phyloP scores from a whole-genome alignment of 176 grass and related monocot genomes.

The Carex scoparia region DNA sequence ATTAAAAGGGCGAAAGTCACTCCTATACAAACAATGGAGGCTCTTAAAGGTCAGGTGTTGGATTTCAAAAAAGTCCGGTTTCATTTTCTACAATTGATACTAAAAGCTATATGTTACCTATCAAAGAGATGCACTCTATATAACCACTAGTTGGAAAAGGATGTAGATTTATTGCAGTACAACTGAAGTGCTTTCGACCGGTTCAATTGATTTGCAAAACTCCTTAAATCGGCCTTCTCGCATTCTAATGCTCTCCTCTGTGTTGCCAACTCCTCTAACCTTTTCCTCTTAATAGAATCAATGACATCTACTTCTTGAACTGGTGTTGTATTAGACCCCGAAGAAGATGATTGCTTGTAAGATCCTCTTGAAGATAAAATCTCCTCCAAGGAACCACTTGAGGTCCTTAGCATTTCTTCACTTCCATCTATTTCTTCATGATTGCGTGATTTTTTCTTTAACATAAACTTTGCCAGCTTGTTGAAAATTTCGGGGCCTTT shows the following conservation, averaged over 20 bases:
- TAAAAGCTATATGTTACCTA: constrained; percentile 3
- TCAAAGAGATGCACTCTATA: background rate
- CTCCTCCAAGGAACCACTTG: constrained; percentile 18
- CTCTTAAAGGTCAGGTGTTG: background rate
- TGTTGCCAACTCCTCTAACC: background rate
- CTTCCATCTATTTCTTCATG: background rate
- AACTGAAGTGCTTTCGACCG: constrained; percentile 9
- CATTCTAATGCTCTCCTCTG: constrained; percentile 12
- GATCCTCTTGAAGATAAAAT: constrained; percentile 17
- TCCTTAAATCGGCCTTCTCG: constrained; percentile 25
- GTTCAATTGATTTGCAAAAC: constrained; percentile 15
- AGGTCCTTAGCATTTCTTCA: background rate
- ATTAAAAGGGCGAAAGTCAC: background rate
- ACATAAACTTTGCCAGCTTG: constrained; percentile 21
- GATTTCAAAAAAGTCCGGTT: too few relatives aligned
- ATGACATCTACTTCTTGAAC: constrained; percentile 11
- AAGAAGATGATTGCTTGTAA: constrained; percentile 23
- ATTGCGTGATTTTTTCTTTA: background rate
- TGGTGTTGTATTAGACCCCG: background rate
- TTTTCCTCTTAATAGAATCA: constrained; percentile 14
- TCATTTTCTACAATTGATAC: background rate
- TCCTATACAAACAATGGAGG: background rate
- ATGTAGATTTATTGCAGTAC: background rate
- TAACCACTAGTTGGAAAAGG: background rate
- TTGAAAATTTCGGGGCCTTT: constrained; percentile 27